A percentile compares a stretch with the other conserved stretches of the same genome.
Conservation (phyloP, 192 early-diverging fungal species). For the Spizellomyces punctatus region DNA sequence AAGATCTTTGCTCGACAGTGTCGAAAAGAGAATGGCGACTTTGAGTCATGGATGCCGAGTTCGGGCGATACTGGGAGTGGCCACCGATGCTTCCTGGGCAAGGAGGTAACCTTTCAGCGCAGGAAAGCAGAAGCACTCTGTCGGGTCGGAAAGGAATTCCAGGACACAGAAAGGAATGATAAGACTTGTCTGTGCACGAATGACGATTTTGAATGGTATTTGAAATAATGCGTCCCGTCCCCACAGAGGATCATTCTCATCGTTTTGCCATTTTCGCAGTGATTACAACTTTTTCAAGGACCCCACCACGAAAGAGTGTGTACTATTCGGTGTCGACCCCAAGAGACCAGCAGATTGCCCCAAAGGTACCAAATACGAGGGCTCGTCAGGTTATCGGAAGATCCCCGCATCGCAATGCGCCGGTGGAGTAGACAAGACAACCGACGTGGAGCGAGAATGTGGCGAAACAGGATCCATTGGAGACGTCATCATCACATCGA, state of each 20-base stretch:
- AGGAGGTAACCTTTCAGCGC: conserved; percentile 70
- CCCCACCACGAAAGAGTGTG: conserved; percentile 63
- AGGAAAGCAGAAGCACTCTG: conserved; percentile 72
- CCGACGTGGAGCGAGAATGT: conserved; percentile 71
- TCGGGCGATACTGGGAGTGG: conserved; percentile 34
- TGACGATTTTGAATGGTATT: conserved; percentile 84
- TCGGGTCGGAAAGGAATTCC: conserved; percentile 68
- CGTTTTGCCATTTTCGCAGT: neutral
- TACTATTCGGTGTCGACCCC: conserved; percentile 66
- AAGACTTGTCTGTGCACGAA: conserved; percentile 73
- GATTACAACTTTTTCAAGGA: conserved; percentile 74
- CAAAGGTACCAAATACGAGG: conserved; percentile 64
- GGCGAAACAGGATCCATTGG: conserved; percentile 37
- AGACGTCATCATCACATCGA: neutral
- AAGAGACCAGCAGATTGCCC: conserved; percentile 73
- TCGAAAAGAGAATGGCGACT: conserved; percentile 67
- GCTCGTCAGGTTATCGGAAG: conserved; percentile 82
- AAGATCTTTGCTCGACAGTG: conserved; percentile 40
- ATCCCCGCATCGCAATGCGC: conserved; percentile 73
- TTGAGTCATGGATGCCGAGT: conserved; percentile 79
- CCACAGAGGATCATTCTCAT: too few relatives aligned
- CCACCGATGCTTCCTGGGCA: conserved; percentile 63
- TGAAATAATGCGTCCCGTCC: too few relatives aligned
- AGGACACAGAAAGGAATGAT: conserved; percentile 31
- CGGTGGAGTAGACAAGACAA: conserved; percentile 67